Evolutionary conservation across 225 moss, liverwort and hornwort genomes (phyloP), one percentile per base, ranked within the genome.

Genomic region (Pseudisothecium myosuroides): DNA sequence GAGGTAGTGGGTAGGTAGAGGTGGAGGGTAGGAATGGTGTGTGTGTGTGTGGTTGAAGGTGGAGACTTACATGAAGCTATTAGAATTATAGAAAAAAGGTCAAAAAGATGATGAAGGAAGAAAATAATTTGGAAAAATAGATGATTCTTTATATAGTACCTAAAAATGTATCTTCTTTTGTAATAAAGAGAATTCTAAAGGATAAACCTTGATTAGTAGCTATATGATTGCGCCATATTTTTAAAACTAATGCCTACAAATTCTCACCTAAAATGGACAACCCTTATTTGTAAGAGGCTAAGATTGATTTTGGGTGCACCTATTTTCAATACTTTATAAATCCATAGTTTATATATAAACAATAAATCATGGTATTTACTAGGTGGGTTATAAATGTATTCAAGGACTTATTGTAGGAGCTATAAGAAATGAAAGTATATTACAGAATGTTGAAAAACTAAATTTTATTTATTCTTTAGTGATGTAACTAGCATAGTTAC

Each of bases 1-100:
- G 34, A 15, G 1, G 27, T 3, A 43, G 1, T 43, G 0, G 9
- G 14, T 27, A 1, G 43, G 0, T 3, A 12, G 7, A 32, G 2
- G 20, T 11, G 12, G 29, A 9, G 2, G 2, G 18, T 31, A 0
- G 11, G 6, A 28, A 6, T 13, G 0, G 10, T 4, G 4, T n/a
- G n/a, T n/a, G n/a, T n/a, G n/a, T n/a, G 11, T 28, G 4, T 14
- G 1, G 26, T 29, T 29, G 47, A 19, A 6, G 7, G 5, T 76
- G 7, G 50, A 50, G 9, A 23, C 2, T 54, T 54, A 52, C 0
- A 3, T 52, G 1, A 36, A 36, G 3, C 23, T 22, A 9, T 54
- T 36, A 23, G 9, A 22, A 52, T 34, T 2, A 4, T 36, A 23
- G 5, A 23, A 21, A 32, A 52, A 36, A 52, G 22, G 0, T 36